A percentile compares a stretch with the other conserved stretches of the same genome.
Conservation (phyloP, 495 filamentous ascomycete species). For the Penicillium egyptiacum region DNA sequence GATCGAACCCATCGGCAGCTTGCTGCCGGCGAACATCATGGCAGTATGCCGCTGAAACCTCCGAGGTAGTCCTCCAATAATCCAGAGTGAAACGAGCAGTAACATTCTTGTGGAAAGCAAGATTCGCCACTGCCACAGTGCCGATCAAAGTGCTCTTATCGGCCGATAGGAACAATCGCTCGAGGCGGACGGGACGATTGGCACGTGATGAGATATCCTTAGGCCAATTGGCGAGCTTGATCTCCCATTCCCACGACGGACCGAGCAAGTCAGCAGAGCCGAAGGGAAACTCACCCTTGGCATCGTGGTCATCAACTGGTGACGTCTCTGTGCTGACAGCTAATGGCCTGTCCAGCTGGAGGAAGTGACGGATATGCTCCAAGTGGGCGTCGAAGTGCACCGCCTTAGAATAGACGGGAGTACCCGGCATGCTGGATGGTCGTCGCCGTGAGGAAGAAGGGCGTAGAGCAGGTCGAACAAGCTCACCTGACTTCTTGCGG, state of each 20-base stretch:
- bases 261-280: constrained; percentile 42
- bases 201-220: constrained; percentile 62
- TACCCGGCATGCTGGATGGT: constrained; percentile 95
- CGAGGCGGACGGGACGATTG: constrained; percentile 67
- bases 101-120: constrained; percentile 87
- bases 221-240: constrained; percentile 81
- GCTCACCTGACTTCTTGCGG: constrained; percentile 96
- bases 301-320: constrained; percentile 81
- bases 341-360: constrained; percentile 87
- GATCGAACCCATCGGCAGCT: constrained; percentile 68
- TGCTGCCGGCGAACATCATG: constrained; percentile 72
- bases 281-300: constrained; percentile 86
- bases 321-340: constrained; percentile 96
- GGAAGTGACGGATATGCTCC: constrained; percentile 92
- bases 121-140: constrained; percentile 77
- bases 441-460: constrained; percentile 67
- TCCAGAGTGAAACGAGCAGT: constrained; percentile 92
- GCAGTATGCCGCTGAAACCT: constrained; percentile 85
- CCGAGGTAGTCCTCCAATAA: constrained; percentile 97
- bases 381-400: constrained; percentile 95
- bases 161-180: constrained; percentile 78
- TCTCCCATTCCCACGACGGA: constrained; percentile 79
- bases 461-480: constrained; percentile 89
- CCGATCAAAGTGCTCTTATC: constrained; percentile 87
- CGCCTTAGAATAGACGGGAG: constrained; percentile 89